A percentile compares a stretch with the other conserved stretches of the same genome.
Conservation (phyloP, 352 stramenopile genomes). For the Sclerospora graminicola region DNA sequence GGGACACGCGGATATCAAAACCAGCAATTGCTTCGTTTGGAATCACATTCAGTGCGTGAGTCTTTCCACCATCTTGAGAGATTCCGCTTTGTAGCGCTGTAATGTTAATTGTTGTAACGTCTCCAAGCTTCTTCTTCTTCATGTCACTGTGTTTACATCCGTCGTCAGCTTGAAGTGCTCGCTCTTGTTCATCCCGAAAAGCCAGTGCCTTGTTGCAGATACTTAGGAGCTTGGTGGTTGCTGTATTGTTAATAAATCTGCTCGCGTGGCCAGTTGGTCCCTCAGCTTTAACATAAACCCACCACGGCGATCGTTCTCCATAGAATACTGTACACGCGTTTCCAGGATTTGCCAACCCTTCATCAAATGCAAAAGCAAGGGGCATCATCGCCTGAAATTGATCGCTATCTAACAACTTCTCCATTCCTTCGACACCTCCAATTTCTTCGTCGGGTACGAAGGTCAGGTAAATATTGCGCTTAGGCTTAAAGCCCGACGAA, state of each 20-base stretch:
- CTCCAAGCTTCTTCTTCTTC: conserved; percentile 87
- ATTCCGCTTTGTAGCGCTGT: conserved; percentile 89
- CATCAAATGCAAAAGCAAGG: conserved; percentile 91
- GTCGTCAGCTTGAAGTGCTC: conserved; percentile 43
- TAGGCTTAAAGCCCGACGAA: conserved; percentile 53
- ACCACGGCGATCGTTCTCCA: conserved; percentile 90
- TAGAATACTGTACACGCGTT: conserved; percentile 94
- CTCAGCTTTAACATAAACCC: conserved; percentile 80
- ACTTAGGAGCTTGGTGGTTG: conserved; percentile 90
- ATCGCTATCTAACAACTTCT: conserved; percentile 71
- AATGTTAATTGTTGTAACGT: conserved; percentile 95
- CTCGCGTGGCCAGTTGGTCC: conserved; percentile 83
- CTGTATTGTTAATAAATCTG: conserved; percentile 93
- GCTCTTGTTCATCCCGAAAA: conserved; percentile 87
- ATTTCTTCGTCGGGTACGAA: conserved; percentile 94
- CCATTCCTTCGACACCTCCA: conserved; percentile 90
- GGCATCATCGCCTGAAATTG: conserved; percentile 75
- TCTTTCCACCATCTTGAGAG: conserved; percentile 59
- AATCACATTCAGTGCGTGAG: conserved; percentile 91
- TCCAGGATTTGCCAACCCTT: conserved; percentile 88
- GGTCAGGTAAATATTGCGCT: conserved; percentile 87
- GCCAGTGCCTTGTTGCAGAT: conserved; percentile 79
- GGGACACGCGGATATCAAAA: conserved; percentile 93
- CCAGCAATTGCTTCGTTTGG: conserved; percentile 84
- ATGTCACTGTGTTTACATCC: conserved; percentile 90